These are phyloP conservation scores for Fusarium verticillioides DNA, from an alignment of 2,329 filamentous ascomycete species.

Conservation along the genomic window DNA sequence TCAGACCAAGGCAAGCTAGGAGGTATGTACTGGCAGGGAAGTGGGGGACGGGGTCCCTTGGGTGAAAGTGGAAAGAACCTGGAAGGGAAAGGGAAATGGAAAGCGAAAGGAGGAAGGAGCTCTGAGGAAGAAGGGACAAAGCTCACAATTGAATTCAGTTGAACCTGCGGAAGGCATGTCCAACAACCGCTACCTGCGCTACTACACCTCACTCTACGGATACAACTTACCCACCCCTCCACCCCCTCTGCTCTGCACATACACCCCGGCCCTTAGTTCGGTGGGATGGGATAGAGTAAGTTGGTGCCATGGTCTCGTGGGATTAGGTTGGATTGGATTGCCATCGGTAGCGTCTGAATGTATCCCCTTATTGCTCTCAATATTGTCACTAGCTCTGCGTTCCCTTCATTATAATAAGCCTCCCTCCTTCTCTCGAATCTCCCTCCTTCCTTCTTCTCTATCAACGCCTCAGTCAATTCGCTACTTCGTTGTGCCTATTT, in stretches of 20 bases:
- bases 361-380: conserved; percentile 33
- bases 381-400: conserved; percentile 25
- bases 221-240: not conserved
- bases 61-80: conserved; percentile 14
- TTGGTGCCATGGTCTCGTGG: conserved; percentile 20
- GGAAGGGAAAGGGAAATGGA: conserved; percentile 8
- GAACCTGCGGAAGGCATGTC: not conserved
- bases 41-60: conserved; percentile 2
- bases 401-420: conserved; percentile 42
- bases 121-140: conserved; percentile 2
- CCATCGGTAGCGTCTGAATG: conserved; percentile 13
- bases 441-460: conserved; percentile 26
- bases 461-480: conserved; percentile 39
- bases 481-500: conserved; percentile 36
- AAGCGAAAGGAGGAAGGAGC: conserved; percentile 14
- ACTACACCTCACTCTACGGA: not conserved
- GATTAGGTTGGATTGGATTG: conserved; percentile 24
- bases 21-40: conserved; percentile 7
- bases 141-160: conserved; percentile 9
- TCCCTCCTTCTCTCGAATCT: conserved; percentile 24
- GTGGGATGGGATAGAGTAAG: conserved; percentile 11
- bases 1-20: not conserved
- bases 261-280: not conserved
- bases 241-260: not conserved
- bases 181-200: not conserved